Percentiles rank a stretch among this genome's conserved stretches.
These are phyloP conservation scores for Fusarium secorum DNA, from an alignment of 2,329 filamentous ascomycete genomes.

Conservation along the genomic window DNA sequence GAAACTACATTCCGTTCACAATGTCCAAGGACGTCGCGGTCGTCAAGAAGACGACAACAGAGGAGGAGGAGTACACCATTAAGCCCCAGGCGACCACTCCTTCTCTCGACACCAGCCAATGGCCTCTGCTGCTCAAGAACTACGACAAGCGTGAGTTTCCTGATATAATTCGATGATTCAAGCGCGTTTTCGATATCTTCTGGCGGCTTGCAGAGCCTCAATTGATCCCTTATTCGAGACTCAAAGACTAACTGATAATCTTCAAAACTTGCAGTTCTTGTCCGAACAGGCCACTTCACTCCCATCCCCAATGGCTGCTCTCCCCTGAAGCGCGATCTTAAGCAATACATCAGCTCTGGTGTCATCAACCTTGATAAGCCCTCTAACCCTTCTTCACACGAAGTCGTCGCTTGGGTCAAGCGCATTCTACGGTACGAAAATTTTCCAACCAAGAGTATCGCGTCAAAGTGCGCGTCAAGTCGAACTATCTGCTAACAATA, in stretches of 20 bases:
- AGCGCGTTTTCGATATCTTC: neutral
- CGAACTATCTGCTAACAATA: constrained; percentile 14
- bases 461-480: constrained; percentile 17
- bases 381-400: constrained; percentile 96
- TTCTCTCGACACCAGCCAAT: constrained; percentile 83
- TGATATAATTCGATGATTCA: neutral
- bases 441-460: constrained; percentile 1
- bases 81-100: constrained; percentile 88
- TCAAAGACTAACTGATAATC: constrained; percentile 26
- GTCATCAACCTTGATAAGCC: constrained; percentile 92
- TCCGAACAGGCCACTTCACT: constrained; percentile 95
- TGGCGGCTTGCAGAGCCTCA: neutral
- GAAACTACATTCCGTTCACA: constrained; percentile 29
- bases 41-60: constrained; percentile 46
- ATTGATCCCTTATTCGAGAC: neutral
- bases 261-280: constrained; percentile 69
- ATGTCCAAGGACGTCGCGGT: constrained; percentile 59
- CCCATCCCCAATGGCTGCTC: constrained; percentile 93
- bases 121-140: constrained; percentile 95
- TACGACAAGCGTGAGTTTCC: constrained; percentile 81
- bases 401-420: constrained; percentile 99
- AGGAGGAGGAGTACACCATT: constrained; percentile 82
- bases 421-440: constrained; percentile 81
- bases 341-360: constrained; percentile 95
- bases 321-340: constrained; percentile 91